Evolutionary conservation across 2,329 filamentous ascomycete genomes (phyloP), one percentile per base, ranked within the genome.

Genomic region (Rutstroemia sp.): DNA sequence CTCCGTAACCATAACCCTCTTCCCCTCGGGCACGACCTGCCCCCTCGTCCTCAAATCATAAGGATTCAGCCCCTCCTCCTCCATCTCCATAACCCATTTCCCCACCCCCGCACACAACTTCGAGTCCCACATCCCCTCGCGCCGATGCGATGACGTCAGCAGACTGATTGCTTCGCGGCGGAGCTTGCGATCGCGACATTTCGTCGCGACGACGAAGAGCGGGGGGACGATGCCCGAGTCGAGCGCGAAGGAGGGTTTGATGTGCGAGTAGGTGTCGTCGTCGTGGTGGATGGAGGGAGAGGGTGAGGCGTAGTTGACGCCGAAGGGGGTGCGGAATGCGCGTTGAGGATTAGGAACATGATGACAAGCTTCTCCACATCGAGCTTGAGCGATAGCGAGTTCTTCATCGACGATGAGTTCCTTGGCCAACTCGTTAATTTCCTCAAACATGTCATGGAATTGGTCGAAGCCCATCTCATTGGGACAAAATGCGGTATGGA

Each of bases 401-500:
- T 67, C 64, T 46, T 65, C 65, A 25, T 65, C 63, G 1, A 68
- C 75, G 2, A 85, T 78, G 4, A 85, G 76, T 62, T 86, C 82
- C 51, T 74, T 69, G 0, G 80, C 82, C 16, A 85, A 70, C 39
- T 78, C 75, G 27, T 84, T 78, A 61, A 85, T 82, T 21, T 71
- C 68, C 56, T 73, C 72, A 60, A 85, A 85, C 21, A 77, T 73
- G 0, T 71, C 67, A 5, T 75, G 69, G 59, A 81, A 83, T 9
- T 68, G 65, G 62, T 86, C 82, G 57, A 85, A 85, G 38, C 79
- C 74, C 53, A 76, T 75, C 65, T 86, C 82, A 47, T 72, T 78
- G 51, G 79, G 76, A 64, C 75, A 80, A 62, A 83, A 86, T 9
- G 79, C 80, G 78, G 83, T 83, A 42, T 78, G 70, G 60, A 81